phyloP scores from a whole-genome alignment of 768 basidiomycete species.

The Hygrophorus pudorinus region DNA sequence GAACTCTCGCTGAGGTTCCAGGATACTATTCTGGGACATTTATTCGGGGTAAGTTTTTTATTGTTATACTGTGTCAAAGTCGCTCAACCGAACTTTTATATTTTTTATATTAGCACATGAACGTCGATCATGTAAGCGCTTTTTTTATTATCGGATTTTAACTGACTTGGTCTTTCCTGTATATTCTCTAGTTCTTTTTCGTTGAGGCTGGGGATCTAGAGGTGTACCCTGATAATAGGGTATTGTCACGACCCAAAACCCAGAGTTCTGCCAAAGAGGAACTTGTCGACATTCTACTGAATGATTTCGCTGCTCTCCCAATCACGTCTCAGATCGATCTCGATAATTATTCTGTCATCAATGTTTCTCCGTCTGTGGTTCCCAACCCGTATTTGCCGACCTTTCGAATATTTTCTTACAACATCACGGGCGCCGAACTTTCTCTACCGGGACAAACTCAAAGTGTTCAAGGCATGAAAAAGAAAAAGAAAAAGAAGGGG shows the following conservation, averaged over 20 bases:
- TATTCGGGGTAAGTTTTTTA: slow-evolving; percentile 53
- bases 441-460: slow-evolving; percentile 1
- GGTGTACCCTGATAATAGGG: slow-evolving; percentile 4
- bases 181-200: slow-evolving; percentile 47
- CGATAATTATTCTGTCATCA: slow-evolving; percentile 66
- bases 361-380: slow-evolving; percentile 73
- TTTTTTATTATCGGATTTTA: slow-evolving; percentile 2
- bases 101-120: slow-evolving; percentile 5
- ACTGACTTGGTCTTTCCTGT: slow-evolving; percentile 10
- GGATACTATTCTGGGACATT: slow-evolving; percentile 79
- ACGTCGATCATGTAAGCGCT: slow-evolving; percentile 55
- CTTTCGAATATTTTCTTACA: slow-evolving; percentile 77
- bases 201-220: slow-evolving; percentile 46
- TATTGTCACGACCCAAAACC: not conserved
- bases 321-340: slow-evolving; percentile 39
- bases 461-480: no score
- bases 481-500: no score
- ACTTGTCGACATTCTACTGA: slow-evolving; percentile 47
- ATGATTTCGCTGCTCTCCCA: slow-evolving; percentile 59
- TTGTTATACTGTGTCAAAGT: slow-evolving; percentile 13
- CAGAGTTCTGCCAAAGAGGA: slow-evolving; percentile 16
- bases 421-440: slow-evolving; percentile 36
- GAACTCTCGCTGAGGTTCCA: slow-evolving; percentile 76
- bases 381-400: slow-evolving; percentile 82
- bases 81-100: slow-evolving; percentile 9